Evolutionary conservation across 495 filamentous ascomycete species (phyloP).

Genomic region (Hypoxylon subgilvum): DNA sequence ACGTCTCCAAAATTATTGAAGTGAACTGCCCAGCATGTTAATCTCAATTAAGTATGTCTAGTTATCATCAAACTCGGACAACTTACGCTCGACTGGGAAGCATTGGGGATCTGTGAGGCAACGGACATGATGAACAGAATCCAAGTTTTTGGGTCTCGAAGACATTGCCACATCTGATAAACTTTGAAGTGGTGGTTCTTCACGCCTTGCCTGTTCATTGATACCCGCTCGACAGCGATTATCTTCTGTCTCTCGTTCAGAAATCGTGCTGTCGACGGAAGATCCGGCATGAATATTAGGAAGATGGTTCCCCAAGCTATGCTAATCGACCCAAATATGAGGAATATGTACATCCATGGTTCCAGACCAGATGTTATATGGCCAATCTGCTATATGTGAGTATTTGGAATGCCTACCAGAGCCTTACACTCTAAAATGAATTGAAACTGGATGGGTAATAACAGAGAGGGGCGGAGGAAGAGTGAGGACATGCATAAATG

Average conservation of each 20-base stretch:
- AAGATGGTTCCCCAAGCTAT: conserved; percentile 60
- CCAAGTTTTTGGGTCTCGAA: conserved; percentile 66
- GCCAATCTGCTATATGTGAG: conserved; percentile 44
- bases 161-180: conserved; percentile 61
- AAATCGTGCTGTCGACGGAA: conserved; percentile 61
- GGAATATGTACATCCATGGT: conserved; percentile 57
- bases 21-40: no score
- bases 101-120: conserved; percentile 52
- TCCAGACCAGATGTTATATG: conserved; percentile 48
- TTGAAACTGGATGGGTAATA: no score
- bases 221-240: conserved; percentile 60
- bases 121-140: conserved; percentile 47
- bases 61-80: conserved; percentile 3
- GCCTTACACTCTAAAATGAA: neutral
- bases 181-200: conserved; percentile 62
- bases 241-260: conserved; percentile 55
- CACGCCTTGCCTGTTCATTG: conserved; percentile 63
- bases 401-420: neutral
- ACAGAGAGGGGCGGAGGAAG: no score
- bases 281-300: conserved; percentile 63
- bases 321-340: conserved; percentile 59
- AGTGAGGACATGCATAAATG: no score
- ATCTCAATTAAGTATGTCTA: no score
- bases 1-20: conserved; percentile 57
- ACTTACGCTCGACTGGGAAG: conserved; percentile 58